phyloP scores from a whole-genome alignment of 2,329 filamentous ascomycete species.

The Albophoma yamanashiensis region DNA sequence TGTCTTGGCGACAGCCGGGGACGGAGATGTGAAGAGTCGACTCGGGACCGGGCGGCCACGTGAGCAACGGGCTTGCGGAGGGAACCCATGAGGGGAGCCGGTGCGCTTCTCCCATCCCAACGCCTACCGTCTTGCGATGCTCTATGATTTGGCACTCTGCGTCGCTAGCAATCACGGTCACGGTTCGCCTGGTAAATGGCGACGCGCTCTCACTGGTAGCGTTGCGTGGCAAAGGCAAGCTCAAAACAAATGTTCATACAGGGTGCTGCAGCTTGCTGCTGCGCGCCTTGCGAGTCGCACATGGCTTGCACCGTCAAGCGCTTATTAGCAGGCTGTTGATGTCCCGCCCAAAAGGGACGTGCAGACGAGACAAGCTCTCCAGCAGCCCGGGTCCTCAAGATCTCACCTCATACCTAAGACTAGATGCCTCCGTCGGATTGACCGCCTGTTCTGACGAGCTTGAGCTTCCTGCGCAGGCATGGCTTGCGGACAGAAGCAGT shows the following conservation, averaged over 20 bases:
- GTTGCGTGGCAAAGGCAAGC: neutral
- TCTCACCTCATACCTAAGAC: neutral
- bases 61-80: constrained; percentile 3
- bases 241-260: neutral
- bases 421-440: neutral
- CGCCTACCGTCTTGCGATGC: neutral
- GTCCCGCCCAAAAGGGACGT: neutral
- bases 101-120: neutral
- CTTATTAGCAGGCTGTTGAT: neutral
- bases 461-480: neutral
- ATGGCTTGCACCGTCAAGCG: neutral
- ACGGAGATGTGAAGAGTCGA: constrained; percentile 8
- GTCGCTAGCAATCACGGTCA: neutral
- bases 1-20: constrained; percentile 2
- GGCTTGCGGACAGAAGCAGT: neutral
- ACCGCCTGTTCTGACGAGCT: neutral
- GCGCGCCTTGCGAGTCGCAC: neutral
- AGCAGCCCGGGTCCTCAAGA: neutral
- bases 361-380: neutral
- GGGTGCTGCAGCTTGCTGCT: neutral
- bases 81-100: neutral
- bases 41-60: constrained; percentile 10
- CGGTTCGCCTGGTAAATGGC: neutral
- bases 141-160: neutral
- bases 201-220: neutral